phyloP scores from a whole-genome alignment of 2,329 filamentous ascomycete genomes.

The Nothophaeocryptopus gaeumannii region DNA sequence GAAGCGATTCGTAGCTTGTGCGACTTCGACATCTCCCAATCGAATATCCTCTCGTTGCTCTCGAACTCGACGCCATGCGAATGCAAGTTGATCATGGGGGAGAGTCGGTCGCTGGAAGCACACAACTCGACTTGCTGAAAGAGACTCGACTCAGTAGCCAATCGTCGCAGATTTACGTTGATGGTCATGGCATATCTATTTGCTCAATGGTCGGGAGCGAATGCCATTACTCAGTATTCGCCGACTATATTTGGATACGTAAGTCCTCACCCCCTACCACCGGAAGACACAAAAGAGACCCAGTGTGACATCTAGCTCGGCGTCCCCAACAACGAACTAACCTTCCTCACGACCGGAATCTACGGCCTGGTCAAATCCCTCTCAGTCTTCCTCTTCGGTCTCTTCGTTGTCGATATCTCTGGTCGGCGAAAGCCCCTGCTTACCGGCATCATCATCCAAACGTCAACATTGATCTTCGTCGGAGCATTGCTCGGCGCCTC shows the following conservation, averaged over 20 bases:
- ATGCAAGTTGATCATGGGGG: no score
- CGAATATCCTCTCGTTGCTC: no score
- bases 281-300: neutral
- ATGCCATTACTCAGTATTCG: slow-evolving; percentile 21
- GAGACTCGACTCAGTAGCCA: no score
- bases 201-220: slow-evolving; percentile 20
- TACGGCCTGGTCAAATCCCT: slow-evolving; percentile 22
- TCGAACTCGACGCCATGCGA: no score
- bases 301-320: slow-evolving; percentile 3
- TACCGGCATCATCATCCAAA: slow-evolving; percentile 35
- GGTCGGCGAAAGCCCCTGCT: slow-evolving; percentile 35
- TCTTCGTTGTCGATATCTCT: slow-evolving; percentile 30
- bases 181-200: no score
- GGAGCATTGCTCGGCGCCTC: no score
- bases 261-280: neutral
- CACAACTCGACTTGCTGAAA: no score
- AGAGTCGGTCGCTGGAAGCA: no score
- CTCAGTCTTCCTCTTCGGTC: slow-evolving; percentile 30
- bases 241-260: slow-evolving; percentile 20
- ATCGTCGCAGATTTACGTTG: no score
- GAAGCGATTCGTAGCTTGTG: no score
- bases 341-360: slow-evolving; percentile 19
- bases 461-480: no score
- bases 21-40: no score
- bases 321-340: slow-evolving; percentile 13